A percentile compares a stretch with the other conserved stretches of the same genome.
phyloP scores from a whole-genome alignment of 2,329 filamentous ascomycete genomes.

The Monosporascus sp. region DNA sequence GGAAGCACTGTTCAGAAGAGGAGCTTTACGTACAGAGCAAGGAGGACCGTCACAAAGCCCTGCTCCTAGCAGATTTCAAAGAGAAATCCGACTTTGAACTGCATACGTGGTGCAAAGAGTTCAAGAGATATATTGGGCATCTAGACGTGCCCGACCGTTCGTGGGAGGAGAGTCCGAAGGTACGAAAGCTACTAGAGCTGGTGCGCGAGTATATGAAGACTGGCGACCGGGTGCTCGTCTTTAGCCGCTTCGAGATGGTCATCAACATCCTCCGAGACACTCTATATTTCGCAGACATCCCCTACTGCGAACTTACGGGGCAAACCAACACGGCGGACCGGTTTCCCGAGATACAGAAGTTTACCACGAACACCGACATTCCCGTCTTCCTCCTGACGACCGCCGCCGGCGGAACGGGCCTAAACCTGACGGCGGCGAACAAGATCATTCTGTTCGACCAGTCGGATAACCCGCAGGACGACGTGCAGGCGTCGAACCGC shows the following conservation, averaged over 20 bases:
- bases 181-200: slow-evolving; percentile 72
- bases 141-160: slow-evolving; percentile 50
- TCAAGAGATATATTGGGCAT: slow-evolving; percentile 42
- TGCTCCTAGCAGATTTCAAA: slow-evolving; percentile 51
- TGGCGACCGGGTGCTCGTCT: slow-evolving; percentile 83
- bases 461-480: slow-evolving; percentile 96
- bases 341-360: slow-evolving; percentile 83
- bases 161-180: slow-evolving; percentile 70
- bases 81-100: slow-evolving; percentile 59
- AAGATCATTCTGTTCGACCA: slow-evolving; percentile 97
- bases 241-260: slow-evolving; percentile 88
- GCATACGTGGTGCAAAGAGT: slow-evolving; percentile 60
- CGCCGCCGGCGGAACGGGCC: slow-evolving; percentile 90
- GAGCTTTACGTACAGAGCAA: slow-evolving; percentile 36
- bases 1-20: slow-evolving; percentile 58
- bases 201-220: slow-evolving; percentile 67
- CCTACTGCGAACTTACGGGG: slow-evolving; percentile 83
- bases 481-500: slow-evolving; percentile 96
- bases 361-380: slow-evolving; percentile 69
- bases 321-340: slow-evolving; percentile 75
- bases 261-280: slow-evolving; percentile 87
- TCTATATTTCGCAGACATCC: slow-evolving; percentile 64
- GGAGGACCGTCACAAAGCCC: slow-evolving; percentile 44
- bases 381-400: slow-evolving; percentile 91
- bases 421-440: slow-evolving; percentile 92